A percentile compares a stretch with the other conserved stretches of the same genome.
phyloP scores from a whole-genome alignment of 345 rosid genomes.

The Jatropha curcas region DNA sequence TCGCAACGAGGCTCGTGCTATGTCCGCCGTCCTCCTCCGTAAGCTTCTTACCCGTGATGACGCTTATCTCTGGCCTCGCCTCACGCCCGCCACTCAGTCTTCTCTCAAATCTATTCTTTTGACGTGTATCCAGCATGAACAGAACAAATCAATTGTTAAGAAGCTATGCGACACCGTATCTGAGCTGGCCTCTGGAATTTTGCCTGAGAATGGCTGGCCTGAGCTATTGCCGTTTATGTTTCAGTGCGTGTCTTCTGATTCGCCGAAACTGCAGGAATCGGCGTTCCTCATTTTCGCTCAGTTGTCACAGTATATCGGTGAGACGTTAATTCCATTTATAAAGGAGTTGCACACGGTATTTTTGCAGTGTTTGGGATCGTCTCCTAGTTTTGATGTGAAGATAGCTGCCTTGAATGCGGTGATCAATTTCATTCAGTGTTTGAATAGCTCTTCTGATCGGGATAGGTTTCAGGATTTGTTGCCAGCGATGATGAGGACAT shows the following conservation, averaged over 20 bases:
- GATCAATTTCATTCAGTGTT: slow-evolving; percentile 88
- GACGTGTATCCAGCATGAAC: slow-evolving; percentile 73
- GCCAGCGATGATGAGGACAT: slow-evolving; percentile 91
- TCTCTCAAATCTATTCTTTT: slow-evolving; percentile 73
- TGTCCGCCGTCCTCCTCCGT: slow-evolving; percentile 94
- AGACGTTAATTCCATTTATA: slow-evolving; percentile 67
- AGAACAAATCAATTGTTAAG: slow-evolving; percentile 71
- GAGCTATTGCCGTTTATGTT: slow-evolving; percentile 94
- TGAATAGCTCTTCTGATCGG: slow-evolving; percentile 64
- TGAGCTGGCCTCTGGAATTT: slow-evolving; percentile 85
- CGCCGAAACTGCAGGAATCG: slow-evolving; percentile 82
- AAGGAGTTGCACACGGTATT: slow-evolving; percentile 87
- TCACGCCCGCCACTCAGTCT: slow-evolving; percentile 71
- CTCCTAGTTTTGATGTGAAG: slow-evolving; percentile 72
- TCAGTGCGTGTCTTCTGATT: slow-evolving; percentile 82
- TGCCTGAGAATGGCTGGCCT: slow-evolving; percentile 92
- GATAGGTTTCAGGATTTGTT: slow-evolving; percentile 95
- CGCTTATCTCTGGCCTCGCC: slow-evolving; percentile 83
- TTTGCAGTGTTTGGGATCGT: slow-evolving; percentile 62
- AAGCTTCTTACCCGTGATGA: slow-evolving; percentile 91
- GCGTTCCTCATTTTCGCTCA: slow-evolving; percentile 91
- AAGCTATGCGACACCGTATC: slow-evolving; percentile 94
- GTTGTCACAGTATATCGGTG: slow-evolving; percentile 87
- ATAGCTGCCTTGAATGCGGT: slow-evolving; percentile 94
- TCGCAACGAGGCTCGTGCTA: slow-evolving; percentile 78